phyloP scores from a whole-genome alignment of 345 rosid genomes.

The Diplotaxis tenuifolia region DNA sequence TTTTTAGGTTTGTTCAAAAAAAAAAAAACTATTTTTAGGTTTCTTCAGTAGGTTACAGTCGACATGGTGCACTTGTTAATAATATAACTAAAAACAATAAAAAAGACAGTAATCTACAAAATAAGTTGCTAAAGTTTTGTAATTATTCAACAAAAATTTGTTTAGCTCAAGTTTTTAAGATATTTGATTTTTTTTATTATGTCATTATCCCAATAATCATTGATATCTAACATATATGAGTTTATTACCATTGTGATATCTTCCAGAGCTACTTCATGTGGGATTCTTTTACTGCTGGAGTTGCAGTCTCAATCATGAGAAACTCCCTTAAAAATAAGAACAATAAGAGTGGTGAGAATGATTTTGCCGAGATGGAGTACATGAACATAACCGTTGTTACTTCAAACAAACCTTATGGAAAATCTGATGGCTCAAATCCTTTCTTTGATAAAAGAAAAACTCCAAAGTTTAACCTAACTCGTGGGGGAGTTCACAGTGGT shows the following conservation, averaged over 20 bases:
- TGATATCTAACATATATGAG: not conserved
- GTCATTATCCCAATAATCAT: not conserved
- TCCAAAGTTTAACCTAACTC: slow-evolving; percentile 59
- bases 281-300: slow-evolving; percentile 85
- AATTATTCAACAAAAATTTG: not conserved
- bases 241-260: not conserved
- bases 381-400: slow-evolving; percentile 85
- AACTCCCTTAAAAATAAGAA: slow-evolving; percentile 35
- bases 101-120: not conserved
- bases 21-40: not conserved
- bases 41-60: not conserved
- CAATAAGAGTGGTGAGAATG: slow-evolving; percentile 48
- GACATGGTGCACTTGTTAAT: not conserved
- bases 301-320: slow-evolving; percentile 72
- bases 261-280: slow-evolving; percentile 86
- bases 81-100: not conserved
- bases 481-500: slow-evolving; percentile 79
- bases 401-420: slow-evolving; percentile 75
- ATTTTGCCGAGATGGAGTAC: slow-evolving; percentile 81
- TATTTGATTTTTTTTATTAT: not conserved
- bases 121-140: not conserved
- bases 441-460: slow-evolving; percentile 55
- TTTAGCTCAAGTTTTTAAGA: not conserved
- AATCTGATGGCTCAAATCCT: slow-evolving; percentile 74
- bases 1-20: not conserved